These are phyloP conservation scores for Takashimella tepidaria DNA, from an alignment of 1,284 basidiomycete species.

Conservation along the genomic window DNA sequence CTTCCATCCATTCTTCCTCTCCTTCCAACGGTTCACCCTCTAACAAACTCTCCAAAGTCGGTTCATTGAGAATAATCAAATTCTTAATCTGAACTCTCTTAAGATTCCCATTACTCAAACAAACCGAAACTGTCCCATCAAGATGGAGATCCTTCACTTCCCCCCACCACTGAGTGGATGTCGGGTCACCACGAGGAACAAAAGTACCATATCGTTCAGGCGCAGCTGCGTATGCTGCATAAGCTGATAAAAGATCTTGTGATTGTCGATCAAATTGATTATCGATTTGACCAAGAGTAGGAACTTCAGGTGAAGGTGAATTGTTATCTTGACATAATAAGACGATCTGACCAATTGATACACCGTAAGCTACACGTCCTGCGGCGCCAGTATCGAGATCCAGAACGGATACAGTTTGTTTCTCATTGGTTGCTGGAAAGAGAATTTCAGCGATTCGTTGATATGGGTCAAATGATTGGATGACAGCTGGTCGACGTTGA, in stretches of 20 bases:
- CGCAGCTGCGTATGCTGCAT: conserved; percentile 10
- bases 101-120: conserved; percentile 33
- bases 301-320: conserved; percentile 31
- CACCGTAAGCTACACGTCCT: conserved; percentile 59
- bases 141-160: conserved; percentile 46
- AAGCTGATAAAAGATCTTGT: conserved; percentile 15
- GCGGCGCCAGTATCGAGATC: conserved; percentile 68
- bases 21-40: conserved; percentile 19
- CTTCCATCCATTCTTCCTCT: conserved; percentile 16
- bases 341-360: conserved; percentile 75
- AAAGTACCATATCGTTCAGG: conserved; percentile 9
- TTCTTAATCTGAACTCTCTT: conserved; percentile 21
- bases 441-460: conserved; percentile 61
- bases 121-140: conserved; percentile 44
- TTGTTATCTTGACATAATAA: conserved; percentile 54
- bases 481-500: conserved; percentile 60
- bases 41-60: conserved; percentile 24
- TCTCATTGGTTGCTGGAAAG: conserved; percentile 32
- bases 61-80: conserved; percentile 25
- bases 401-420: conserved; percentile 70
- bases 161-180: conserved; percentile 49
- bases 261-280: conserved; percentile 20
- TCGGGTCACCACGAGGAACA: conserved; percentile 19
- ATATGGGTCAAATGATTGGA: conserved; percentile 68
- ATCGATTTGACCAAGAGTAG: conserved; percentile 32